Evolutionary conservation across 2,329 filamentous ascomycete species (phyloP).

Genomic region (Samsoniella hepiali): DNA sequence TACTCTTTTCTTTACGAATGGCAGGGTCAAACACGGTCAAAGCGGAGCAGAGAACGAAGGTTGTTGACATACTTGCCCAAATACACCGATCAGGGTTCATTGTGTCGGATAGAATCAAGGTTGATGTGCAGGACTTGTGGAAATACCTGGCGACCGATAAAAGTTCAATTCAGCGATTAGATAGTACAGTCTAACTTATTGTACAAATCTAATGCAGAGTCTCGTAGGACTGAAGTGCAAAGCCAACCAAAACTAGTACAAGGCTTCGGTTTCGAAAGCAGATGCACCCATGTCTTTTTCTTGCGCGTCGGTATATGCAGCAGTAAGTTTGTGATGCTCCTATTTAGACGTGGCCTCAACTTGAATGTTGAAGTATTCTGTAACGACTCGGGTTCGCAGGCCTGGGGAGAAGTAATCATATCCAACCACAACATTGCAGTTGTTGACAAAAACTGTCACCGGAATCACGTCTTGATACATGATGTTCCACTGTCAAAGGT

Average conservation of each 20-base stretch:
- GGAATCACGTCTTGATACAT: slow-evolving; percentile 36
- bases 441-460: slow-evolving; percentile 34
- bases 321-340: background rate
- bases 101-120: slow-evolving; percentile 24
- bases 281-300: background rate
- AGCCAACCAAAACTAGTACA: background rate
- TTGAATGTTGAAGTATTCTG: slow-evolving; percentile 25
- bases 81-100: slow-evolving; percentile 26
- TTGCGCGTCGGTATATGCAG: background rate
- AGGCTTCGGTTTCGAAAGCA: too few species aligned
- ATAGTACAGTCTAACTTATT: background rate
- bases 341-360: background rate
- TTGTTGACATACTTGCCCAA: slow-evolving; percentile 15
- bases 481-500: slow-evolving; percentile 32
- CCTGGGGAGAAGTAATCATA: slow-evolving; percentile 35
- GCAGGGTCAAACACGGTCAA: background rate
- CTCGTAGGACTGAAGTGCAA: too few species aligned
- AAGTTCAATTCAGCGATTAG: background rate
- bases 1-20: background rate
- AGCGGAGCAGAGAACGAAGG: background rate
- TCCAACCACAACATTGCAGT: slow-evolving; percentile 33
- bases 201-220: background rate
- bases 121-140: slow-evolving; percentile 27
- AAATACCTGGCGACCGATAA: background rate
- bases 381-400: slow-evolving; percentile 29